Evolutionary conservation across 306 rosid genomes (phyloP), one percentile per base, ranked within the genome.

Genomic region (Canavalia ensiformis): DNA sequence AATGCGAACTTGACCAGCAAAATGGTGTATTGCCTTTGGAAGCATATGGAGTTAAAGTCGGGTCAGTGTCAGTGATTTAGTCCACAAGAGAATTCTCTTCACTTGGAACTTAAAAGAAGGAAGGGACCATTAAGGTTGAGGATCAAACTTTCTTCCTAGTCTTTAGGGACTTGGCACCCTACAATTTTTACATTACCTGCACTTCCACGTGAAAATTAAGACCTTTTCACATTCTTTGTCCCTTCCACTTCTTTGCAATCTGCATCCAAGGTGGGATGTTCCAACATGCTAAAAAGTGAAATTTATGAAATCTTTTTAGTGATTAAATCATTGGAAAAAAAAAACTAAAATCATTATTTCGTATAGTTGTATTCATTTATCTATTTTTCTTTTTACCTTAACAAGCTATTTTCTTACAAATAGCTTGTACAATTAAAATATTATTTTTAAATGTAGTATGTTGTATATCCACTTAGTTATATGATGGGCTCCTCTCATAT

Each of bases 11-110:
- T 63, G 84, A 46, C 60, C 3, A 30, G 25, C 29, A 82, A 74
- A 64, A 56, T 44, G 41, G 54, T 45, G 44, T 46, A 30, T 45
- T 74, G 70, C 41, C 1, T 52, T 81, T 44, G 52, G 74, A 56
- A 29, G 66, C 18, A 39, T 66, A 65, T 63, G 54, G 11, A 56
- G 39, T 66, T 74, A 35, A 52, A 49, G 68, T 64, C 28, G 30
- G 12, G 77, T 82, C 77, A 5, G 4, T 82, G 45, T 75, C 77
- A 58, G 33, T 67, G 50, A 68, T 68, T 76, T 60, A 49, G 66
- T 49, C 77, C 81, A 82, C 77, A 76, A 68, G 45, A 82, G 2
- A 5, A 66, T 18, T 54, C 56, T 29, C 13, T 50, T 52, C 28
- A 81, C 29, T 80, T 72, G 74, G 41, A 74, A 44, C 41, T 2